A percentile compares a stretch with the other conserved stretches of the same genome.
Evolutionary conservation across 495 filamentous ascomycete species (phyloP).

Genomic region (Hyphodiscus hymeniophilus): DNA sequence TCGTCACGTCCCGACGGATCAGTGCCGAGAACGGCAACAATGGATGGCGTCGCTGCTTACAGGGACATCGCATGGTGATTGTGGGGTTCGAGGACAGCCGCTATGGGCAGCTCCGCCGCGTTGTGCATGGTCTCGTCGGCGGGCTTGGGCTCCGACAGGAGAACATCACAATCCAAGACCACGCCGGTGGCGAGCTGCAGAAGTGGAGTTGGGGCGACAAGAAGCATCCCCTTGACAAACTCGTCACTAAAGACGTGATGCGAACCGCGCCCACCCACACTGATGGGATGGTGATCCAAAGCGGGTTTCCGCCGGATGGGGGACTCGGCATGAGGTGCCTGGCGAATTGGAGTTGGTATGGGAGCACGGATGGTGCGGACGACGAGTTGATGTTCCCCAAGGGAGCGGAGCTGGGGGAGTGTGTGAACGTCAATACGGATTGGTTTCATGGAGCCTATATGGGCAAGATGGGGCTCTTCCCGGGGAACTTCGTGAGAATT

Average conservation of each 20-base stretch:
- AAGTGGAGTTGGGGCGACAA: conserved; percentile 22
- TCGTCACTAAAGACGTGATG: conserved; percentile 32
- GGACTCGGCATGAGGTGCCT: conserved; percentile 53
- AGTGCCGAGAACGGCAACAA: conserved; percentile 61
- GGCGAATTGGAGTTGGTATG: conserved; percentile 69
- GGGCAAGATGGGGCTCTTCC: conserved; percentile 66
- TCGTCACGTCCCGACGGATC: conserved; percentile 53
- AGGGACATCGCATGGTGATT: conserved; percentile 81
- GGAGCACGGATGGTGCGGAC: conserved; percentile 36
- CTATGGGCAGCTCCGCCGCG: conserved; percentile 46
- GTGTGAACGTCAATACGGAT: conserved; percentile 75
- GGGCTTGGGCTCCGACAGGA: conserved; percentile 54
- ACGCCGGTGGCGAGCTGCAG: conserved; percentile 13
- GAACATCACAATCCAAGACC: conserved; percentile 23
- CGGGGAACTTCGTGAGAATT: conserved; percentile 56
- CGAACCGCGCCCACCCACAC: conserved; percentile 19
- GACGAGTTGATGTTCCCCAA: conserved; percentile 81
- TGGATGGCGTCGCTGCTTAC: conserved; percentile 74
- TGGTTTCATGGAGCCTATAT: conserved; percentile 81
- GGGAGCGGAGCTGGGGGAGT: conserved; percentile 72
- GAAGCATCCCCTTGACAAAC: conserved; percentile 7
- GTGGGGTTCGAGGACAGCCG: conserved; percentile 60
- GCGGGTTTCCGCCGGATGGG: conserved; percentile 58
- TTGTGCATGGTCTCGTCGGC: conserved; percentile 63
- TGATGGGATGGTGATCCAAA: conserved; percentile 4